Evolutionary conservation across 495 filamentous ascomycete species (phyloP), one percentile per base, ranked within the genome.

Genomic region (Hypoxylon lienhwacheense): DNA sequence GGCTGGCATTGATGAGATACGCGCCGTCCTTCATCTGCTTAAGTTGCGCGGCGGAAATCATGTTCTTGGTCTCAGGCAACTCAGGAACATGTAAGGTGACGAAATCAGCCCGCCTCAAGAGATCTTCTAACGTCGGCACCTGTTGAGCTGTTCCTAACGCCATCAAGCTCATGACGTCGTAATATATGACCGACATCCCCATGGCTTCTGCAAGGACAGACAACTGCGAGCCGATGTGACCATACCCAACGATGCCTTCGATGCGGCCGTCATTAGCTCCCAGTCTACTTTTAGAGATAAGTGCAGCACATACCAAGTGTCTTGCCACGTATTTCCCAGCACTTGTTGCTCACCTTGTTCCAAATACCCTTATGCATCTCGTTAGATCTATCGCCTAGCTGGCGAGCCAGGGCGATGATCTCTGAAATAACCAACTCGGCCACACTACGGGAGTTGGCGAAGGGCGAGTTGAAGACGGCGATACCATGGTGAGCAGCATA

Each of bases 291-390:
- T 5, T 20, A 43, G 35, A 34, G 35, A 50, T 7, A 21, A 32
- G 22, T 44, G 11, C 1, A 24, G 24, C 35, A 61, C 71, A 17
- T 77, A 87, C 88, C 92, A 33, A 99, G 79, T 22, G 91, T 97
- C 77, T 99, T 99, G 63, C 95, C 95, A 59, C 95, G 84, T 55
- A 99, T 88, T 70, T 97, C 95, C 92, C 95, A 97, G 81, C 93
- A 97, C 64, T 86, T 89, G 64, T 78, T 83, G 77, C 89, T 93
- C 51, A 97, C 91, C 72, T 97, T 99, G 70, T 99, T 97, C 95
- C 95, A 99, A 41, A 82, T 92, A 26, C 95, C 95, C 32, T 78
- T 77, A 75, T 97, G 95, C 81, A 99, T 85, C 77, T 99, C 95
- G 62, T 83, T 90, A 28, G 88, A 95, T 55, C 93, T 88, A 68